Conservation (phyloP, 768 basidiomycete species). For the Tricholoma terreum region DNA sequence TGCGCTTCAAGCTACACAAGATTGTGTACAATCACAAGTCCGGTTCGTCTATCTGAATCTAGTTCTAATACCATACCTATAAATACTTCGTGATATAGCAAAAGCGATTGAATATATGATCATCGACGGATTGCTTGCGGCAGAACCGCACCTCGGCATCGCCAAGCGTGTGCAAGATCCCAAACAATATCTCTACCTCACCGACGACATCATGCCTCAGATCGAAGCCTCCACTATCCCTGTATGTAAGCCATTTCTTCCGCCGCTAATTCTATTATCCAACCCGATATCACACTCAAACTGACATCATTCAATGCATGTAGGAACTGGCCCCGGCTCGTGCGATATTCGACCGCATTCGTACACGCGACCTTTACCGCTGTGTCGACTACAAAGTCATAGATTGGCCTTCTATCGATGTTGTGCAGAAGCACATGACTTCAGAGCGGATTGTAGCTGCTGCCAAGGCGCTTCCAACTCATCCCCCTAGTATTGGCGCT, state of each 20-base stretch:
- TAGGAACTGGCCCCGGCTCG: constrained; percentile 62
- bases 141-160: constrained; percentile 63
- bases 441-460: constrained; percentile 41
- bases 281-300: neutral
- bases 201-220: constrained; percentile 59
- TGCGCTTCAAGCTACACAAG: constrained; percentile 80
- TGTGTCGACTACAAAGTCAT: constrained; percentile 62
- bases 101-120: constrained; percentile 83
- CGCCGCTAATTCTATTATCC: neutral
- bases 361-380: constrained; percentile 63
- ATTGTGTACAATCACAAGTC: constrained; percentile 82
- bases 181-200: constrained; percentile 58
- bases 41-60: constrained; percentile 34
- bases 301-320: constrained; percentile 1
- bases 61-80: too few species aligned
- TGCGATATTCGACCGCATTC: constrained; percentile 59
- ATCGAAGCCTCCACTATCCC: constrained; percentile 56
- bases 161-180: constrained; percentile 56
- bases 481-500: neutral
- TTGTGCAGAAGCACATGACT: constrained; percentile 40
- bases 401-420: constrained; percentile 35
- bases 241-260: constrained; percentile 41
- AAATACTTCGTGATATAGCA: constrained; percentile 39
- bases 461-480: constrained; percentile 27
- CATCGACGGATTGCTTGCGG: constrained; percentile 67